phyloP scores from a whole-genome alignment of 306 rosid species.

The Vicia sativa region DNA sequence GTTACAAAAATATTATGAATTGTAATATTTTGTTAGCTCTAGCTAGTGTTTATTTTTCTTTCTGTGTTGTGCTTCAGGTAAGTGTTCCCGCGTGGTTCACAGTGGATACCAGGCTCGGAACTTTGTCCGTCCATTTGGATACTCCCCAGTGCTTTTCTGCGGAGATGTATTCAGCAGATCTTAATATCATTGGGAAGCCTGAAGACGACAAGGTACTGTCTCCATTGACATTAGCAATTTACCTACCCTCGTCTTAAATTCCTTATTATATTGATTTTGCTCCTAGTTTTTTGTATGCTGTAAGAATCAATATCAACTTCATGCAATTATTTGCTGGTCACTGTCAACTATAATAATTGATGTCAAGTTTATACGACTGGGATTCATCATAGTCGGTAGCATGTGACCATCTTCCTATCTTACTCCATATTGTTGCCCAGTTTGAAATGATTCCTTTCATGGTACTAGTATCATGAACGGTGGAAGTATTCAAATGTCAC shows the following conservation, averaged over 20 bases:
- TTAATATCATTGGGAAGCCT: constrained; percentile 86
- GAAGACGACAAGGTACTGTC: constrained; percentile 92
- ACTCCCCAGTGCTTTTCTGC: constrained; percentile 97
- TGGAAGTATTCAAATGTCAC: constrained; percentile 1
- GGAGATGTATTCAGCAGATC: constrained; percentile 96
- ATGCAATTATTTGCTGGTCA: constrained; percentile 19
- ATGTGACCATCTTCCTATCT: constrained; percentile 16
- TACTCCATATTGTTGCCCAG: constrained; percentile 22
- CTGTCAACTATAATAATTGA: constrained; percentile 15
- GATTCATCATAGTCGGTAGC: constrained; percentile 22
- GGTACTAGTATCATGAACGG: constrained; percentile 17
- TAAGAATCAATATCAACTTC: constrained; percentile 15
- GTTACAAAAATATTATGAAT: neutral
- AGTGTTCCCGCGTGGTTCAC: constrained; percentile 98
- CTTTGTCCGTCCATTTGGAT: constrained; percentile 94
- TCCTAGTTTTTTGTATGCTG: constrained; percentile 7
- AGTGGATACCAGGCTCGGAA: constrained; percentile 95
- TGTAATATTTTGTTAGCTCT: constrained; percentile 30
- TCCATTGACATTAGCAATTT: constrained; percentile 15
- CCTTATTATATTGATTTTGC: constrained; percentile 21
- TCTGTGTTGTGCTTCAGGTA: constrained; percentile 65
- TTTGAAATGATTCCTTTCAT: constrained; percentile 28
- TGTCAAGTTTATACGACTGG: constrained; percentile 30
- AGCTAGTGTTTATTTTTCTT: constrained; percentile 40
- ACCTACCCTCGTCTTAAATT: constrained; percentile 24